These are phyloP conservation scores for Crithidia expoeki DNA, from an alignment of 208 protist genomes.

Conservation along the genomic window DNA sequence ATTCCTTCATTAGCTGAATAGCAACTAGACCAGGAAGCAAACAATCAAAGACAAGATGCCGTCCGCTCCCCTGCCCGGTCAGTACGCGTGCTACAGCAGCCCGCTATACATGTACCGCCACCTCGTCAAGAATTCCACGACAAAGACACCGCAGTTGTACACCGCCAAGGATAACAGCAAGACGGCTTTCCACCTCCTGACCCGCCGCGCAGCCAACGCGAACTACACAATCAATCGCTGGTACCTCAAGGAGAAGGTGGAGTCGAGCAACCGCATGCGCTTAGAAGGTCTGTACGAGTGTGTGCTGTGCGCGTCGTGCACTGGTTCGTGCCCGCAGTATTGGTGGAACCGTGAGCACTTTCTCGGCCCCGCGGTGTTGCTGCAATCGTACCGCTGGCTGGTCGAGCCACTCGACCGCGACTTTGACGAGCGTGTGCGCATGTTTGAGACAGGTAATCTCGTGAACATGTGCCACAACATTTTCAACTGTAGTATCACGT, in stretches of 20 bases:
- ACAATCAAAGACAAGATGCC: slow-evolving; percentile 49
- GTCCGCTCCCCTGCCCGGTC: slow-evolving; percentile 64
- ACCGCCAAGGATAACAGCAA: slow-evolving; percentile 90
- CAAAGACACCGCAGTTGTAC: slow-evolving; percentile 65
- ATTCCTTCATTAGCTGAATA: slow-evolving; percentile 1
- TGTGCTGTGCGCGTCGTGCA: slow-evolving; percentile 90
- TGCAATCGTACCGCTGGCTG: slow-evolving; percentile 90
- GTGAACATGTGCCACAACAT: slow-evolving; percentile 94
- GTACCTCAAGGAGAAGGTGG: slow-evolving; percentile 92
- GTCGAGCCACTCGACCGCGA: slow-evolving; percentile 90
- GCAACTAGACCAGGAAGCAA: neutral
- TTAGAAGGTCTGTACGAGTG: slow-evolving; percentile 92
- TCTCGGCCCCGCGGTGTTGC: slow-evolving; percentile 87
- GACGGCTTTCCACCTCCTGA: slow-evolving; percentile 80
- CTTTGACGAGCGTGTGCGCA: slow-evolving; percentile 83
- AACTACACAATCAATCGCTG: slow-evolving; percentile 77
- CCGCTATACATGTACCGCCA: slow-evolving; percentile 82
- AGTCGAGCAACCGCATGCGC: slow-evolving; percentile 76
- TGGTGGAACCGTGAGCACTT: slow-evolving; percentile 94
- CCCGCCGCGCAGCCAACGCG: slow-evolving; percentile 45
- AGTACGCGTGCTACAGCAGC: slow-evolving; percentile 62
- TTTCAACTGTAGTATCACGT: slow-evolving; percentile 91
- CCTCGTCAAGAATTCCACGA: slow-evolving; percentile 76
- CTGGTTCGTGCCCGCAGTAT: slow-evolving; percentile 87
- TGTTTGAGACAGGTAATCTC: slow-evolving; percentile 84